Percentiles rank a stretch among this genome's conserved stretches.
These are phyloP conservation scores for Lasiosphaeris hirsuta DNA, from an alignment of 495 filamentous ascomycete genomes.

Conservation along the genomic window DNA sequence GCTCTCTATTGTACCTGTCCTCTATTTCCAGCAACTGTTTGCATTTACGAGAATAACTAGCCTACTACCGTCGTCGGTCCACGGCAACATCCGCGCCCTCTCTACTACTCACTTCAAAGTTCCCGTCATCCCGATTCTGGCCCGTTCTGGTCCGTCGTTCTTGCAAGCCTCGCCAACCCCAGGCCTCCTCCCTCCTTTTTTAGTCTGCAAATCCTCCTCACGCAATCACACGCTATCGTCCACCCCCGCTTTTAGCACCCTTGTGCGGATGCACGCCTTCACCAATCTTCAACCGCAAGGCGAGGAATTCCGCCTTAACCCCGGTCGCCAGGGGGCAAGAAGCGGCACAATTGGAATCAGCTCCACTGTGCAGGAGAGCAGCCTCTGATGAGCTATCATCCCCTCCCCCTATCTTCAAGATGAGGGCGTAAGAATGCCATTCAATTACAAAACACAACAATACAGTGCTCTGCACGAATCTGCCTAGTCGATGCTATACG, in stretches of 20 bases:
- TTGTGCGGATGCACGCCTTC: conserved; percentile 21
- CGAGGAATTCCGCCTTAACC: conserved; percentile 16
- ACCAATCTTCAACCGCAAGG: conserved; percentile 23
- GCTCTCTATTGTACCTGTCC: too few species aligned
- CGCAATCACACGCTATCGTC: conserved; percentile 38
- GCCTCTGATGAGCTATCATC: conserved; percentile 8
- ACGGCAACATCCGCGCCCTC: too few species aligned
- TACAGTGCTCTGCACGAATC: neutral
- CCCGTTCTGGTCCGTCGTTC: too few species aligned
- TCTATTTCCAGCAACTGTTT: too few species aligned
- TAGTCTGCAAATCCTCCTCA: conserved; percentile 31
- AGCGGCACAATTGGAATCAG: conserved; percentile 21
- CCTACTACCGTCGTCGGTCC: too few species aligned
- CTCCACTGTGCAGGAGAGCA: conserved; percentile 12
- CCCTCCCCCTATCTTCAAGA: neutral
- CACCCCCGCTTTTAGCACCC: conserved; percentile 35
- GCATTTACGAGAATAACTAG: too few species aligned
- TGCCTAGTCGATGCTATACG: neutral
- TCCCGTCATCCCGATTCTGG: too few species aligned
- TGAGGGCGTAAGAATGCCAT: neutral
- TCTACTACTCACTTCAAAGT: too few species aligned
- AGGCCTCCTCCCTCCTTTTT: conserved; percentile 11
- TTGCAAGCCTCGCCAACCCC: neutral
- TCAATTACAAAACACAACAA: neutral
- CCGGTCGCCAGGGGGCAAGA: conserved; percentile 22